Evolutionary conservation across 2,329 filamentous ascomycete species (phyloP).

Genomic region (Pseudohalonectria lignicola): DNA sequence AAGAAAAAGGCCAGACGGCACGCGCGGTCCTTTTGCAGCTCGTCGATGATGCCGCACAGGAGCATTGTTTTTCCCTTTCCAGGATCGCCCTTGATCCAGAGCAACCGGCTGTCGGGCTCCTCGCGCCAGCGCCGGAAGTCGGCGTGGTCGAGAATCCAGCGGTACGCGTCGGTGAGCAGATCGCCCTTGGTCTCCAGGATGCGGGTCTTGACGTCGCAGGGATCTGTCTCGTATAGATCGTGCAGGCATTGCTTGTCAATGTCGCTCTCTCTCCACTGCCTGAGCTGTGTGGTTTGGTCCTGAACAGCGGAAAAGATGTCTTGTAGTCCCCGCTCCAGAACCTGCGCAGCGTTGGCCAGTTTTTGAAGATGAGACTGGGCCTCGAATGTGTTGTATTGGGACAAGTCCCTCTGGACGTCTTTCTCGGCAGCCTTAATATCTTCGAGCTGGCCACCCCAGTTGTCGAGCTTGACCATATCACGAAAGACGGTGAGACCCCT

Average conservation of each 20-base stretch:
- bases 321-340: background rate
- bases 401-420: background rate
- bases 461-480: background rate
- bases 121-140: conserved; percentile 15
- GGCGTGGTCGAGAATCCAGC: conserved; percentile 21
- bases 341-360: background rate
- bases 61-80: conserved; percentile 34
- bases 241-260: background rate
- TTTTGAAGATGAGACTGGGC: background rate
- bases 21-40: background rate
- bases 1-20: conserved; percentile 17
- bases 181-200: conserved; percentile 23
- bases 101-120: conserved; percentile 9
- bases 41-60: conserved; percentile 11
- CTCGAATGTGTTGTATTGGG: background rate
- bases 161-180: conserved; percentile 18
- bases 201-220: conserved; percentile 13
- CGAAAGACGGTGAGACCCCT: background rate
- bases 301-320: background rate
- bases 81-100: conserved; percentile 28
- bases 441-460: background rate
- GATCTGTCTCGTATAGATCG: background rate
- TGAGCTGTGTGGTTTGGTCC: background rate
- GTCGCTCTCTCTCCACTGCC: background rate
- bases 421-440: background rate